Base-by-base conservation (phyloP, 106 monocot species). In the Platanthera zijinensis region DNA sequence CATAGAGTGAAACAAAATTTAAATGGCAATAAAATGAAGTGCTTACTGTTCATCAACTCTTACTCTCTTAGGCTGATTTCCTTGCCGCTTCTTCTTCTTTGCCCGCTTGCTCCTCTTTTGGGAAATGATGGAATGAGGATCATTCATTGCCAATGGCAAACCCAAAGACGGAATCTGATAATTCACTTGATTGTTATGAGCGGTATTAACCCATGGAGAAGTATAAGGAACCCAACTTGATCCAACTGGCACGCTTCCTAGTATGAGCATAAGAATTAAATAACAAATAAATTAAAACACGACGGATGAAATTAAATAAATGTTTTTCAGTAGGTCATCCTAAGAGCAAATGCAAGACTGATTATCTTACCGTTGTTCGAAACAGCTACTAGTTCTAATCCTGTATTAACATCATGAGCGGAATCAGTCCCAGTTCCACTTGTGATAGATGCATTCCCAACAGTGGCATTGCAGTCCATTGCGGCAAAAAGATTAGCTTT, bases 401-500 rank as follows among this genome's bases (percentile, higher is more conserved):
- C 78, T 21, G 46, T 61, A 15, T 49, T 59, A 49, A 4, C 12
- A 64, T 10, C 17, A 50, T 46, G 10, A 73, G 30, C 51, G 49
- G 47, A 22, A 74, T 45, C 32, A 45, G 45, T 46, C 46, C 53
- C 12, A 3, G 3, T 14, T 14, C 53, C n/a, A 46, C 6, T 49
- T n/a, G 8, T 28, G 25, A 50, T 52, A 25, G 32, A n/a, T 1
- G 51, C 47, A 57, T 48, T 76, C 75, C 51, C 18, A 51, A 4
- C 52, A 68, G 1, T 57, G 28, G 4, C 64, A 8, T 14, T 62
- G 64, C 19, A 51, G 30, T 10, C 13, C 30, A 75, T 7, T 48
- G 73, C 54, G 49, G 78, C 57, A 73, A 59, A 53, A 17, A 86
- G 48, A 81, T 30, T 74, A 18, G 39, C 51, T 66, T 89, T 89